Evolutionary conservation across 2,329 filamentous ascomycete species (phyloP).

Genomic region (Chaetoscypha palmicola): DNA sequence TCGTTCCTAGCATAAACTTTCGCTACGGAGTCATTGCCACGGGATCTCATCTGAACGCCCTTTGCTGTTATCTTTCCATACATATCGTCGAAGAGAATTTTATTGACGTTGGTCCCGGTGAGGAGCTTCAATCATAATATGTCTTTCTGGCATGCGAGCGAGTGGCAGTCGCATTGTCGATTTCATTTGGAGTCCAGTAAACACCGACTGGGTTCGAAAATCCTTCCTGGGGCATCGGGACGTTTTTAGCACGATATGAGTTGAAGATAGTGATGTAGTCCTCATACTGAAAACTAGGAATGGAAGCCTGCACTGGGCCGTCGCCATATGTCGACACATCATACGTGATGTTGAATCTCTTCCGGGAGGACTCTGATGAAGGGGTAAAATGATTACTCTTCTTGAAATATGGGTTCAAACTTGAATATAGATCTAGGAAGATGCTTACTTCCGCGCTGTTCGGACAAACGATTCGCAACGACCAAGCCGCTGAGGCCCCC

Average conservation of each 20-base stretch:
- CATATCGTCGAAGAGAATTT: constrained; percentile 6
- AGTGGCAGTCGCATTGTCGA: constrained; percentile 7
- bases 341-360: constrained; percentile 6
- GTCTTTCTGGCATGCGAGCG: constrained; percentile 3
- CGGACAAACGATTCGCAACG: constrained; percentile 6
- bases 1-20: constrained; percentile 7
- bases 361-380: constrained; percentile 2
- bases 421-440: background rate
- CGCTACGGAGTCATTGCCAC: constrained; percentile 2
- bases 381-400: constrained; percentile 23
- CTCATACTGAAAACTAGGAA: constrained; percentile 5
- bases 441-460: constrained; percentile 1
- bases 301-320: constrained; percentile 2
- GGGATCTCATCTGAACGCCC: constrained; percentile 8
- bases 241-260: constrained; percentile 1
- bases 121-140: constrained; percentile 11
- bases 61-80: constrained; percentile 2
- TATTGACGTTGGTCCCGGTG: constrained; percentile 9
- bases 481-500: constrained; percentile 5
- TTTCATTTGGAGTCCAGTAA: constrained; percentile 7
- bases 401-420: constrained; percentile 30
- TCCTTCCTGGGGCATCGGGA: constrained; percentile 7
- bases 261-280: constrained; percentile 7
- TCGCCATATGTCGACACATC: constrained; percentile 8
- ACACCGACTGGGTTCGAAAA: constrained; percentile 6